These are phyloP conservation scores for Neoscytalidium dimidiatum DNA, from an alignment of 2,329 filamentous ascomycete species.

Conservation along the genomic window DNA sequence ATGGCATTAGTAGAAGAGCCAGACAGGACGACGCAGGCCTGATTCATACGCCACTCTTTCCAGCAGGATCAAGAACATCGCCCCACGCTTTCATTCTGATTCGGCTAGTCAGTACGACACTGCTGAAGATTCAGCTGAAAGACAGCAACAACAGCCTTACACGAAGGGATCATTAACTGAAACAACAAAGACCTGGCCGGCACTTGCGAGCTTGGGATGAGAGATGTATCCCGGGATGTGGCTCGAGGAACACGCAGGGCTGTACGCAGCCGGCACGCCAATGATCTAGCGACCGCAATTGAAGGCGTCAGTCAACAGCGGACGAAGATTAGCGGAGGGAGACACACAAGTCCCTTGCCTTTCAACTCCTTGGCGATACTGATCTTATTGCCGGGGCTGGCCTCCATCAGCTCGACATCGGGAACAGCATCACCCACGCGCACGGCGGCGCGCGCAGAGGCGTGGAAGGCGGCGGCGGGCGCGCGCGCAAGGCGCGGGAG, in stretches of 20 bases:
- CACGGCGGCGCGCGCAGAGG: constrained; percentile 64
- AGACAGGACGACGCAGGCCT: constrained; percentile 21
- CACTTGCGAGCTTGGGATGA: constrained; percentile 74
- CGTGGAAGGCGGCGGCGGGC: constrained; percentile 58
- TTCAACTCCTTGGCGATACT: constrained; percentile 78
- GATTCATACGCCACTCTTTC: constrained; percentile 67
- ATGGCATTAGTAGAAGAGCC: not conserved
- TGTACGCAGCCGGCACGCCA: constrained; percentile 48
- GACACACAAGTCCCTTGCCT: constrained; percentile 58
- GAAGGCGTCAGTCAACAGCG: not conserved
- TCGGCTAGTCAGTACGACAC: constrained; percentile 4
- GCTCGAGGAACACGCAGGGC: constrained; percentile 63
- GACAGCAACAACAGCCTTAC: constrained; percentile 47
- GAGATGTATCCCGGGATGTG: constrained; percentile 89
- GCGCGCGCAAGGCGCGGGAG: constrained; percentile 8
- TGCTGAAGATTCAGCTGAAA: constrained; percentile 16
- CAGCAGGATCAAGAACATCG: constrained; percentile 72
- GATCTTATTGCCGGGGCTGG: constrained; percentile 89
- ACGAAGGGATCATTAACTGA: constrained; percentile 95
- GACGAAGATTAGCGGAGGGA: not conserved
- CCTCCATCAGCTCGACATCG: constrained; percentile 74
- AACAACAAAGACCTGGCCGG: constrained; percentile 84
- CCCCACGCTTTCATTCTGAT: constrained; percentile 87
- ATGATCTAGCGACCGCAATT: constrained; percentile 3
- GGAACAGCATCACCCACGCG: constrained; percentile 80